phyloP scores from a whole-genome alignment of 768 basidiomycete species.

The Tylopilus subfusipes region DNA sequence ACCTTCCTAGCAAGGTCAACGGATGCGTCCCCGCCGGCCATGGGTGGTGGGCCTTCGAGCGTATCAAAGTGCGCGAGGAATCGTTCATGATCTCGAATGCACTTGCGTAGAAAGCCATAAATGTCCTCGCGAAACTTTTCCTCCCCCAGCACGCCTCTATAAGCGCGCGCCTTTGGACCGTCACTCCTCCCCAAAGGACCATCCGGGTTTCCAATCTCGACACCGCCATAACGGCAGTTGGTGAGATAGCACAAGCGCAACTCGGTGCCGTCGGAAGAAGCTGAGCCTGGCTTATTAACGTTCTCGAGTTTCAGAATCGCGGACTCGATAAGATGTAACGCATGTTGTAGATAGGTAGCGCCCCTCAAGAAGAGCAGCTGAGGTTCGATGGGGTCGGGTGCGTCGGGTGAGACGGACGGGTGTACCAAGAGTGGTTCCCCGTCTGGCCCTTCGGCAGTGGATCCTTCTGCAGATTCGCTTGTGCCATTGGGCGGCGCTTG shows the following conservation, averaged over 20 bases:
- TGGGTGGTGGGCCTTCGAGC: slow-evolving; percentile 43
- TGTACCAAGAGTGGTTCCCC: slow-evolving; percentile 56
- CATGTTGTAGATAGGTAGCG: slow-evolving; percentile 78
- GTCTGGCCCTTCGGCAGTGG: slow-evolving; percentile 44
- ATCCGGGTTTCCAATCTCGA: slow-evolving; percentile 78
- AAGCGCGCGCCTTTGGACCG: slow-evolving; percentile 61
- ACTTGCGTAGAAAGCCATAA: slow-evolving; percentile 58
- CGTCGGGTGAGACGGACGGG: slow-evolving; percentile 69
- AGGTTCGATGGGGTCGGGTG: slow-evolving; percentile 84
- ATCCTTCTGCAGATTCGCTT: slow-evolving; percentile 41
- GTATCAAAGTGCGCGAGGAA: slow-evolving; percentile 83
- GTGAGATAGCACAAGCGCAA: slow-evolving; percentile 73
- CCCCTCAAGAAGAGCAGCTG: slow-evolving; percentile 83
- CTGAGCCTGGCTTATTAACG: slow-evolving; percentile 51
- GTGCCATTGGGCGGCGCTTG: slow-evolving; percentile 71
- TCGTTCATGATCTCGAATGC: slow-evolving; percentile 79
- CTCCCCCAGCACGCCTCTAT: slow-evolving; percentile 56
- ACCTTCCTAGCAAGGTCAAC: slow-evolving; percentile 48
- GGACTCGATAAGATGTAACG: slow-evolving; percentile 68
- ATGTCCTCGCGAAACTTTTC: slow-evolving; percentile 59
- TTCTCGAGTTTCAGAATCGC: slow-evolving; percentile 70
- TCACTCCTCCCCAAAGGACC: slow-evolving; percentile 64
- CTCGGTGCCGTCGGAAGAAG: slow-evolving; percentile 64
- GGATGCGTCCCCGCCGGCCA: slow-evolving; percentile 9
- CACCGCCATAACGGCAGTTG: slow-evolving; percentile 76